These are phyloP conservation scores for Conringia planisiliqua DNA, from an alignment of 345 rosid species.

Conservation along the genomic window DNA sequence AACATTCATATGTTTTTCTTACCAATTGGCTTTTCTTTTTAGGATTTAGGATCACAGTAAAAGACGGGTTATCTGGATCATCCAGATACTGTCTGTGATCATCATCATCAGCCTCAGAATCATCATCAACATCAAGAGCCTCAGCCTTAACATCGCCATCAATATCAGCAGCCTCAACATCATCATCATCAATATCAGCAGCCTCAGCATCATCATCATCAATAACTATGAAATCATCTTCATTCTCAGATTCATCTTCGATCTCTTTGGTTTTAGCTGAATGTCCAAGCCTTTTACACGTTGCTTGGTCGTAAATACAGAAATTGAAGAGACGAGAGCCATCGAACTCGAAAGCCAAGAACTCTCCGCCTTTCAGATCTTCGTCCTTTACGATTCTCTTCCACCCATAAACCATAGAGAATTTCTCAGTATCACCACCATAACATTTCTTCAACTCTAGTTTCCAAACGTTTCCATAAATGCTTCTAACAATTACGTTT, in stretches of 20 bases:
- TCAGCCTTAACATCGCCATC: not conserved
- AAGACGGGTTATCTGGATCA: not conserved
- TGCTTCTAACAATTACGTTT: conserved; percentile 6
- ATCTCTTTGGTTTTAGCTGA: not conserved
- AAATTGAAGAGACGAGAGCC: conserved; percentile 13
- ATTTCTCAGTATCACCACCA: not conserved
- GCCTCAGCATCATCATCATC: not conserved
- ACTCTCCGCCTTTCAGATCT: conserved; percentile 3
- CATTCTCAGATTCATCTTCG: not conserved
- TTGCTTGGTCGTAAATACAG: conserved; percentile 13
- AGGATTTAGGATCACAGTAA: not conserved
- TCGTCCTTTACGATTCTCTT: conserved; percentile 7
- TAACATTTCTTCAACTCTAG: not conserved
- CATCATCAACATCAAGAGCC: not conserved
- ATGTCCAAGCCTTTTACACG: conserved; percentile 3
- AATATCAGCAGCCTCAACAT: not conserved
- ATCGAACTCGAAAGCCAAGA: conserved; percentile 17
- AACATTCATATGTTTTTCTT: not conserved
- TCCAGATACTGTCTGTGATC: not conserved
- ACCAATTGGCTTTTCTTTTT: conserved; percentile 28
- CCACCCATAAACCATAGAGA: conserved; percentile 11
- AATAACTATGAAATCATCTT: not conserved
- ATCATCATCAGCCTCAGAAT: not conserved
- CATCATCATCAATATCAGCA: not conserved
- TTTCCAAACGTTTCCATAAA: conserved; percentile 10